Conservation (phyloP, 805 yeast genomes). For the Yamadazyma tumulicola region DNA sequence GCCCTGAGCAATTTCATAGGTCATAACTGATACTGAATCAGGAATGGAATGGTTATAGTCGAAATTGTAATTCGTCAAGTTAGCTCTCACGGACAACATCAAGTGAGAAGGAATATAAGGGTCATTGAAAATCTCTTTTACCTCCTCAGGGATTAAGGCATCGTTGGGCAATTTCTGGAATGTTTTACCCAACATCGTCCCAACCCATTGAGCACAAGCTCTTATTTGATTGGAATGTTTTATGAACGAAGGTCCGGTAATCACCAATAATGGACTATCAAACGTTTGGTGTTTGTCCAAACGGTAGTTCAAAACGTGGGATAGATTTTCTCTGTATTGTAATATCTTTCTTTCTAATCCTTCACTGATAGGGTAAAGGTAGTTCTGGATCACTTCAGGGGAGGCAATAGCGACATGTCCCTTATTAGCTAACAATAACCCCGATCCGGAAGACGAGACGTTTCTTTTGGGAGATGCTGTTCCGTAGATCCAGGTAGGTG, state of each 20-base stretch:
- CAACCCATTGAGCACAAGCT: conserved; percentile 42
- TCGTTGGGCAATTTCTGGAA: conserved; percentile 1
- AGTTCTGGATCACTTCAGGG: conserved; percentile 43
- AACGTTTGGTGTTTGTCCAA: no score
- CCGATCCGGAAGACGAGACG: conserved; percentile 14
- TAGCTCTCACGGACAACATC: conserved; percentile 34
- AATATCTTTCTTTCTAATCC: conserved; percentile 25
- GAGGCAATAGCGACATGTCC: conserved; percentile 38
- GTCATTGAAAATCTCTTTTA: conserved; percentile 5
- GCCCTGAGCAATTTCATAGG: conserved; percentile 35
- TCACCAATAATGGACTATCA: conserved; percentile 25
- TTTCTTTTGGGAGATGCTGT: conserved; percentile 6
- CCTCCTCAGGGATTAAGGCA: conserved; percentile 5
- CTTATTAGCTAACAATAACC: conserved; percentile 21
- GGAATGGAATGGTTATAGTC: not conserved
- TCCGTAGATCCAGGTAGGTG: conserved; percentile 12
- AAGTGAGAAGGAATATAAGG: conserved; percentile 12
- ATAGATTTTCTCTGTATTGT: conserved; percentile 24
- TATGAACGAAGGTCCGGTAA: conserved; percentile 39
- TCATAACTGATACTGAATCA: conserved; percentile 13
- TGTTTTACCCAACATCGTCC: conserved; percentile 15
- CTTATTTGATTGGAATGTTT: conserved; percentile 28
- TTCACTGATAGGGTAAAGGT: conserved; percentile 33
- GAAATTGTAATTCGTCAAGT: conserved; percentile 26
- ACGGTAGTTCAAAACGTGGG: conserved; percentile 13